phyloP scores from a whole-genome alignment of 2,329 filamentous ascomycete species.

The Aureobasidium uvarum region DNA sequence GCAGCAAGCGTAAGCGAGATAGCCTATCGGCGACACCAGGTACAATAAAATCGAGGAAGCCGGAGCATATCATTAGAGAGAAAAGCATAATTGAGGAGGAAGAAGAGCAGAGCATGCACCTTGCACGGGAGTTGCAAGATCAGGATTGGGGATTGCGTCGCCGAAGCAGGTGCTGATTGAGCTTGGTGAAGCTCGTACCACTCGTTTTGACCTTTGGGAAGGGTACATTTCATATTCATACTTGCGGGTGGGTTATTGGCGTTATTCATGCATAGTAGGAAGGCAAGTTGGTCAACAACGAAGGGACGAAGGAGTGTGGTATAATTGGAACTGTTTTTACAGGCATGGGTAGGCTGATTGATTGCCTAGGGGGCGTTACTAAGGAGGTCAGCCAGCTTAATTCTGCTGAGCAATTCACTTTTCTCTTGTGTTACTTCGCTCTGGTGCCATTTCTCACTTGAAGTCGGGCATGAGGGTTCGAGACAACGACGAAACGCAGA shows the following conservation, averaged over 20 bases:
- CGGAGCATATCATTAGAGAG: slow-evolving; percentile 32
- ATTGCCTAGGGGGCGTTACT: not conserved
- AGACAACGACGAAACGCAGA: no score
- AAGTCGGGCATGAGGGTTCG: no score
- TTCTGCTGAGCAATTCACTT: not conserved
- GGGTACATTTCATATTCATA: not conserved
- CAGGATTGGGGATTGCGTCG: slow-evolving; percentile 26
- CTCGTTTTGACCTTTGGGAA: not conserved
- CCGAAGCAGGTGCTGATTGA: slow-evolving; percentile 13
- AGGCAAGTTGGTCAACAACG: not conserved
- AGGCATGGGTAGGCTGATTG: not conserved
- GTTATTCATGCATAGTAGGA: slow-evolving; percentile 4
- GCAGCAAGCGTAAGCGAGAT: slow-evolving; percentile 33
- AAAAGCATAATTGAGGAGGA: slow-evolving; percentile 27
- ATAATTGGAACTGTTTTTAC: not conserved
- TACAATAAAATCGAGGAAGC: slow-evolving; percentile 31
- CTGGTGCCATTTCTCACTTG: no score
- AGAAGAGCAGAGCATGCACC: slow-evolving; percentile 34
- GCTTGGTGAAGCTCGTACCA: slow-evolving; percentile 1
- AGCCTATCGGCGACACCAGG: slow-evolving; percentile 36
- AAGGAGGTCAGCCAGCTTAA: not conserved
- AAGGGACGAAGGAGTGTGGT: slow-evolving; percentile 1
- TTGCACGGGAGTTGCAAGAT: slow-evolving; percentile 36
- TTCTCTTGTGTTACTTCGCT: not conserved
- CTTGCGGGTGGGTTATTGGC: not conserved